phyloP scores from a whole-genome alignment of 2,329 filamentous ascomycete species.

The Coniella lustricola region DNA sequence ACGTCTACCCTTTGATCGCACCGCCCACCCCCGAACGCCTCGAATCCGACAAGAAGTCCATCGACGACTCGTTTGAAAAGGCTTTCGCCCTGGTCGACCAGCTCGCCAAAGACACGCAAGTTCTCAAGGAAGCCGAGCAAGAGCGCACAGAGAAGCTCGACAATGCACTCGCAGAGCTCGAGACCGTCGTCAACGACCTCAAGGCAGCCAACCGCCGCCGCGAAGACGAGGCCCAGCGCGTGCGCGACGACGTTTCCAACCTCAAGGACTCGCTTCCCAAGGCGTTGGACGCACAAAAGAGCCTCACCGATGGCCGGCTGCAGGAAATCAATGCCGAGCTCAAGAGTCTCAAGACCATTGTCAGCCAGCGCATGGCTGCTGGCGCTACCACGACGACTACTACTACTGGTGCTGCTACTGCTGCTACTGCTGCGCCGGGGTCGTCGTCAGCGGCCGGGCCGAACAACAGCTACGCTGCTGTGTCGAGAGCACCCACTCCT shows the following conservation, averaged over 20 bases:
- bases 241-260: slow-evolving; percentile 77
- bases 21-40: slow-evolving; percentile 91
- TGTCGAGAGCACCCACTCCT: slow-evolving; percentile 17
- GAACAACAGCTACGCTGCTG: slow-evolving; percentile 23
- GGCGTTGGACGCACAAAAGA: slow-evolving; percentile 81
- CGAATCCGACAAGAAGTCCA: slow-evolving; percentile 85
- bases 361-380: slow-evolving; percentile 55
- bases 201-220: slow-evolving; percentile 74
- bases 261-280: slow-evolving; percentile 82
- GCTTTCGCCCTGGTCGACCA: slow-evolving; percentile 90
- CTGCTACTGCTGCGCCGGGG: too few relatives aligned
- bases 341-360: slow-evolving; percentile 84
- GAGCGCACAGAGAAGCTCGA: slow-evolving; percentile 79
- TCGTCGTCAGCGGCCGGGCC: slow-evolving; percentile 20
- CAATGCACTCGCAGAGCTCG: slow-evolving; percentile 72
- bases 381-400: too few relatives aligned
- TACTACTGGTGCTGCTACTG: too few relatives aligned
- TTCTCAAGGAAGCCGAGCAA: slow-evolving; percentile 80
- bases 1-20: slow-evolving; percentile 82
- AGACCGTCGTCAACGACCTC: slow-evolving; percentile 72
- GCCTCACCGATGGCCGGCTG: slow-evolving; percentile 70
- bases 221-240: slow-evolving; percentile 79
- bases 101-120: slow-evolving; percentile 80
- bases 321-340: slow-evolving; percentile 82
- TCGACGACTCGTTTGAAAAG: slow-evolving; percentile 89